phyloP scores from a whole-genome alignment of 2,329 filamentous ascomycete genomes.

The Fusarium oxysporum region DNA sequence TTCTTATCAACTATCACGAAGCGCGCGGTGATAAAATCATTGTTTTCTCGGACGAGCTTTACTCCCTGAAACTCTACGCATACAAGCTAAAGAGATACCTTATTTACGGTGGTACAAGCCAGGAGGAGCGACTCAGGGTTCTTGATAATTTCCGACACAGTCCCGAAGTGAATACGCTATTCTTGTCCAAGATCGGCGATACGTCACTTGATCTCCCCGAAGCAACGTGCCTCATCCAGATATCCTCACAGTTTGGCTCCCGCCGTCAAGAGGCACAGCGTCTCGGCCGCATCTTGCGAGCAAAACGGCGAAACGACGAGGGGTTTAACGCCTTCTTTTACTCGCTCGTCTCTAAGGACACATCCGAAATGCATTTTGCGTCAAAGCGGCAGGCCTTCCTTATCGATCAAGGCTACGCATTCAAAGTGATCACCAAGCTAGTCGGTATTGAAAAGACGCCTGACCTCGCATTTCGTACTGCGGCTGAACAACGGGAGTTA shows the following conservation, averaged over 20 bases:
- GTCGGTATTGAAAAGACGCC: conserved; percentile 89
- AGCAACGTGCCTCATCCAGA: conserved; percentile 95
- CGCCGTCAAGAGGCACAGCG: conserved; percentile 96
- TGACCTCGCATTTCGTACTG: conserved; percentile 81
- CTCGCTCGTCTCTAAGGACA: conserved; percentile 96
- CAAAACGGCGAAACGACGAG: conserved; percentile 95
- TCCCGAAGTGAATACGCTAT: conserved; percentile 88
- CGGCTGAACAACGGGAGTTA: conserved; percentile 84
- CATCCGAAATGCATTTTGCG: conserved; percentile 97
- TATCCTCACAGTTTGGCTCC: conserved; percentile 96
- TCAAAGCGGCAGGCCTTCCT: conserved; percentile 97
- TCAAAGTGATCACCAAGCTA: conserved; percentile 97
- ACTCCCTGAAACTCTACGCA: conserved; percentile 89
- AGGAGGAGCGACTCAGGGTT: conserved; percentile 86
- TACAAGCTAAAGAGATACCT: conserved; percentile 83
- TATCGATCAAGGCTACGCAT: conserved; percentile 97
- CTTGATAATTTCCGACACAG: conserved; percentile 97
- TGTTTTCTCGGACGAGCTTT: conserved; percentile 97
- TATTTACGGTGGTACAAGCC: conserved; percentile 89
- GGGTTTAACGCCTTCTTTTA: conserved; percentile 99
- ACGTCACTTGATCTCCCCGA: conserved; percentile 96
- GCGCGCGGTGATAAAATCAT: conserved; percentile 96
- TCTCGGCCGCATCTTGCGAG: conserved; percentile 90
- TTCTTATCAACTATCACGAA: conserved; percentile 98
- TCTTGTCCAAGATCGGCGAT: conserved; percentile 96